These are phyloP conservation scores for Zoysia pacifica DNA, from an alignment of 176 grass and related monocot genomes.

Conservation along the genomic window DNA sequence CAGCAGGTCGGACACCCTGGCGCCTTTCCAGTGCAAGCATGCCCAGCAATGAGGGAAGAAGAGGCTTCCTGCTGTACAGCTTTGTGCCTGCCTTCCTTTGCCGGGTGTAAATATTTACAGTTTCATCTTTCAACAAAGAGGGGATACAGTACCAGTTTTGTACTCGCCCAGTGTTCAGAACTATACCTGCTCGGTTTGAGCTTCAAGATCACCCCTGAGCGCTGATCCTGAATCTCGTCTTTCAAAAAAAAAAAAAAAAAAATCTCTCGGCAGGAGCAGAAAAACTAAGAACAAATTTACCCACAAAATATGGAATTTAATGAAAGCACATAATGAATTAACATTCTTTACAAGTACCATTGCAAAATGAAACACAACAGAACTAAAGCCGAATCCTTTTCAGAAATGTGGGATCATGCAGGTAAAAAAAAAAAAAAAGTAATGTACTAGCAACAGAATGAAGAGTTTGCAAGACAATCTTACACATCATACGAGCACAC, in stretches of 20 bases:
- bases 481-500: background rate
- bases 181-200: constrained; percentile 4
- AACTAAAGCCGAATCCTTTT: background rate
- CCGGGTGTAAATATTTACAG: constrained; percentile 44
- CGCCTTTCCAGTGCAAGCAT: too few relatives aligned
- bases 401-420: background rate
- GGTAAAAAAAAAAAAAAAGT: background rate
- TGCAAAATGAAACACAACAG: background rate
- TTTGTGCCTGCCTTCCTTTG: background rate
- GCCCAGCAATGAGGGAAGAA: background rate
- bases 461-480: background rate
- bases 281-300: too few relatives aligned
- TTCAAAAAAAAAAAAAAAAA: background rate
- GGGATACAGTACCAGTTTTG: constrained; percentile 8
- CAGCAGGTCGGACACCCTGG: too few relatives aligned
- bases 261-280: too few relatives aligned
- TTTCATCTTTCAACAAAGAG: constrained; percentile 15
- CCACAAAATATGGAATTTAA: too few relatives aligned
- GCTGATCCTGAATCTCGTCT: background rate
- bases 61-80: constrained; percentile 8
- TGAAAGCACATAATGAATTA: too few relatives aligned
- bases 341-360: background rate
- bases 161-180: background rate
- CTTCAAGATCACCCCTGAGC: background rate
- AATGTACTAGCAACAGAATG: background rate